phyloP scores from a whole-genome alignment of 441 rosid species.

The Erodium texanum region DNA sequence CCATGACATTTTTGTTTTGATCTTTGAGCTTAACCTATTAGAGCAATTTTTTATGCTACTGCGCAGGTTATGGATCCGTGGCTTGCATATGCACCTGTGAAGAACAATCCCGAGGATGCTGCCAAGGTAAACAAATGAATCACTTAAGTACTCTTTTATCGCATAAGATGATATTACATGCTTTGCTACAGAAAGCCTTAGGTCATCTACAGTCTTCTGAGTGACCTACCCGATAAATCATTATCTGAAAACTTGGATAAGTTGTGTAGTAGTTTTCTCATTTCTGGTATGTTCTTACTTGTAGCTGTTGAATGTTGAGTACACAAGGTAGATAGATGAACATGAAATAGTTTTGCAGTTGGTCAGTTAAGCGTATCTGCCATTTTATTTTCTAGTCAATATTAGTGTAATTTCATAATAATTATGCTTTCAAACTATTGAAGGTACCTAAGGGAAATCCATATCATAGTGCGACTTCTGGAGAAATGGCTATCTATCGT shows the following conservation, averaged over 20 bases:
- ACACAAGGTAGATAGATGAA: neutral
- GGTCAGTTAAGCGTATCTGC: neutral
- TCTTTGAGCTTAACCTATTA: neutral
- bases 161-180: neutral
- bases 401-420: constrained; percentile 5
- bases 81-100: constrained; percentile 78
- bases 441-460: constrained; percentile 96
- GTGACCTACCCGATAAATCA: neutral
- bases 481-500: constrained; percentile 90
- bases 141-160: neutral
- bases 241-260: neutral
- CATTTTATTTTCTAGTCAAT: neutral
- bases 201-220: neutral
- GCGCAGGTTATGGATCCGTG: constrained; percentile 70
- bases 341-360: neutral
- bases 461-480: constrained; percentile 93
- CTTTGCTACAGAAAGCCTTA: neutral
- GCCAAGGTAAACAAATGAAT: constrained; percentile 39
- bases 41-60: constrained; percentile 7
- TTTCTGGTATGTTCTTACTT: too few species aligned
- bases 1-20: neutral
- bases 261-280: neutral
- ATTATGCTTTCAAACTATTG: constrained; percentile 12
- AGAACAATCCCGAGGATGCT: constrained; percentile 78
- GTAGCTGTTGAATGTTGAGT: neutral